phyloP scores from a whole-genome alignment of 2,329 filamentous ascomycete species.

The Talaromyces atroroseus region DNA sequence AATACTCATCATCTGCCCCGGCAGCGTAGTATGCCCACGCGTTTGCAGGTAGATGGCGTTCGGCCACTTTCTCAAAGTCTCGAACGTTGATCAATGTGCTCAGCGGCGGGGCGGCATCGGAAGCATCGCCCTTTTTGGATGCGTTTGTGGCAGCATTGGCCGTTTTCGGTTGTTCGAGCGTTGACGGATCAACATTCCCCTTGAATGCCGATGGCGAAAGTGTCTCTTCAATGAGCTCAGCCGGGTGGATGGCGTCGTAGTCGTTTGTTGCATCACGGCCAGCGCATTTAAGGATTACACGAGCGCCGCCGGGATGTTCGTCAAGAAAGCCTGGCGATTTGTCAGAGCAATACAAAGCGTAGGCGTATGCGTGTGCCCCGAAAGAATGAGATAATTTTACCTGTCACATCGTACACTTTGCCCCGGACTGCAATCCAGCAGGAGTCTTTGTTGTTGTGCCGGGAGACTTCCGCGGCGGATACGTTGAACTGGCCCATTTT shows the following conservation, averaged over 20 bases:
- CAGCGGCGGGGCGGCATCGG: conserved; percentile 23
- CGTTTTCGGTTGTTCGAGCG: conserved; percentile 18
- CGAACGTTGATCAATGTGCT: conserved; percentile 30
- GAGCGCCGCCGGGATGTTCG: conserved; percentile 29
- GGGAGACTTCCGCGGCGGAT: conserved; percentile 41
- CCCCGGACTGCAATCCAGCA: conserved; percentile 50
- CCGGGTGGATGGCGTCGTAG: conserved; percentile 31
- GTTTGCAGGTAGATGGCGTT: conserved; percentile 23
- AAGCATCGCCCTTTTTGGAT: background rate
- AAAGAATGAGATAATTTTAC: conserved; percentile 12
- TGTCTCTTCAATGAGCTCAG: conserved; percentile 25
- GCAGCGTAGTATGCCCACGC: conserved; percentile 44
- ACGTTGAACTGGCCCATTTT: background rate
- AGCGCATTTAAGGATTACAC: conserved; percentile 29
- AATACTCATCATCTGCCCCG: conserved; percentile 47
- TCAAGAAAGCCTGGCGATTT: conserved; percentile 28
- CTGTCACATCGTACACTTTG: conserved; percentile 49
- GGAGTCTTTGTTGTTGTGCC: conserved; percentile 43
- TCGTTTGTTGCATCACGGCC: conserved; percentile 32
- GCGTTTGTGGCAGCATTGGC: background rate
- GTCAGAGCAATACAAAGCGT: background rate
- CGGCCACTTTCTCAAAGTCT: conserved; percentile 35
- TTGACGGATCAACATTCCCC: conserved; percentile 16
- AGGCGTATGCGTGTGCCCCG: background rate
- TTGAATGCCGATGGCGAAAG: conserved; percentile 21